These are phyloP conservation scores for Rhododendron griersonianum DNA, from an alignment of 148 eudicot species.

Conservation along the genomic window DNA sequence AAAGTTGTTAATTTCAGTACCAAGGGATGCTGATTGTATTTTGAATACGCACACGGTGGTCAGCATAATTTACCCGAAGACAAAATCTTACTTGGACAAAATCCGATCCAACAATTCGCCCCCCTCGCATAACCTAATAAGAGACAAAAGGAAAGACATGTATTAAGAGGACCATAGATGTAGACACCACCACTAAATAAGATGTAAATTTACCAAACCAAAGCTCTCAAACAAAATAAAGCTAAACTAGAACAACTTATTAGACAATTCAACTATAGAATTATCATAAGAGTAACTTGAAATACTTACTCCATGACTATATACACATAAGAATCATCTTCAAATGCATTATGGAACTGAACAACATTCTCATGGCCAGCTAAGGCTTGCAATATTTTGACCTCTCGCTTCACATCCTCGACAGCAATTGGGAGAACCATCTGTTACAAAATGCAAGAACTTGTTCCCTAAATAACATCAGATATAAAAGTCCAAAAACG, in stretches of 20 bases:
- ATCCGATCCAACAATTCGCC: slow-evolving; percentile 95
- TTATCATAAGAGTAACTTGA: not conserved
- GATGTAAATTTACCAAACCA: not conserved
- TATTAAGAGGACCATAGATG: not conserved
- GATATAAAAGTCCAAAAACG: not conserved
- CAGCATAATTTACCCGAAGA: not conserved
- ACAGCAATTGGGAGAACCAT: slow-evolving; percentile 91
- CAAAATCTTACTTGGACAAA: slow-evolving; percentile 61
- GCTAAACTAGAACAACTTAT: not conserved
- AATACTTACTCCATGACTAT: slow-evolving; percentile 96
- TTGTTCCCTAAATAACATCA: not conserved
- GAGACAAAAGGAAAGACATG: not conserved
- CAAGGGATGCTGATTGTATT: not conserved
- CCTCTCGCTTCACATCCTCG: slow-evolving; percentile 98
- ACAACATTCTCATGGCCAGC: slow-evolving; percentile 97
- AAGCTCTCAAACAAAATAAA: not conserved
- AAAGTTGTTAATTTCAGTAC: not conserved
- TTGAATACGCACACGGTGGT: not conserved
- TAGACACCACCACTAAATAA: not conserved
- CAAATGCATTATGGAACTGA: slow-evolving; percentile 85
- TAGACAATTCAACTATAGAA: not conserved
- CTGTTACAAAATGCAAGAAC: slow-evolving; percentile 37
- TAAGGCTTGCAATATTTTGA: slow-evolving; percentile 84
- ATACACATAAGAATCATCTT: slow-evolving; percentile 84
- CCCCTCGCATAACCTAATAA: slow-evolving; percentile 86